Evolutionary conservation across 139 green algal species (phyloP), one percentile per base, ranked within the genome.

Genomic region (Pleodorina starrii): DNA sequence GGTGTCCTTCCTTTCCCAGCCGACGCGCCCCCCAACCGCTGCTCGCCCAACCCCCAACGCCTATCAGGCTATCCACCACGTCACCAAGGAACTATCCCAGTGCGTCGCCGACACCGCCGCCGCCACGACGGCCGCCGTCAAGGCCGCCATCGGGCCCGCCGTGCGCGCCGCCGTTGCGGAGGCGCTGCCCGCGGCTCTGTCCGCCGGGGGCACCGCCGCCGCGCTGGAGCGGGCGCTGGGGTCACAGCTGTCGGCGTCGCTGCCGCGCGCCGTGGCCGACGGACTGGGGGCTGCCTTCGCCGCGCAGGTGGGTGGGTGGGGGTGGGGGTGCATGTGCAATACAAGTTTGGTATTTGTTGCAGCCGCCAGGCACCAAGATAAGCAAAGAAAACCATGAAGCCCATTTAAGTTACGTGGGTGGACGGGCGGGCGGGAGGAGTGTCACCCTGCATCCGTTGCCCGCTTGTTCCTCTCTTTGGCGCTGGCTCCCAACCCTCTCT

Each of bases 181-280:
- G 43, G 60, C 77, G 42, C 86, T 97, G 83, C 60, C 90, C 3
- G 77, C 81, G n/a, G 79, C 93, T 27, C 88, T 96, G 69, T 59
- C 85, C 5, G 43, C 79, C 50, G 84, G 48, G 5, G 51, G 43
- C 71, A 48, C 69, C 38, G 84, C 84, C 32, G 80, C 73, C 1
- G 86, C 68, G 32, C 44, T 95, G 78, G 92, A 90, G 71, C 75
- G 60, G 0, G 90, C 90, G 40, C 60, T 97, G 76, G 83, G 76
- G 2, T 77, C 87, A 68, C 90, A 90, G 51, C 40, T 93, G 44
- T 35, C 35, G 50, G 68, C 79, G 63, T 35, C 40, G 46, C 83
- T 94, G 59, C 85, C 76, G 44, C 35, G 36, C 3, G 89, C 84
- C 4, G 75, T 90, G 29, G 46, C 46, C 11, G 77, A 76, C 32